Evolutionary conservation across 345 rosid species (phyloP).

Genomic region (Theobroma cacao): DNA sequence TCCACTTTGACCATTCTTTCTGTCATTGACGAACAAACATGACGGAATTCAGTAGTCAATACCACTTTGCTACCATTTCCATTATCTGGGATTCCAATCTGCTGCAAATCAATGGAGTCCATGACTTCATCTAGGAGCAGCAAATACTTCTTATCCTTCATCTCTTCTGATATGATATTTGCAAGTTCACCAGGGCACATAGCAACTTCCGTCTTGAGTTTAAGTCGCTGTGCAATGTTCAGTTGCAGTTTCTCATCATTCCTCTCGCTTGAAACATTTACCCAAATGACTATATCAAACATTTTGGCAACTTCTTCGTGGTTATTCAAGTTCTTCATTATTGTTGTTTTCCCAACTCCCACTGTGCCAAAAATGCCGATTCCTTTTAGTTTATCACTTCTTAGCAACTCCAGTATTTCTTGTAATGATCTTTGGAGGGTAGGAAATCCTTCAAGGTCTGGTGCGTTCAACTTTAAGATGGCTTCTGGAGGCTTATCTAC

Average conservation of each 20-base stretch:
- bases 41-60: constrained; percentile 2
- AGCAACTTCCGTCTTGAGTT: not conserved
- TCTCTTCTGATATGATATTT: not conserved
- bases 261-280: not conserved
- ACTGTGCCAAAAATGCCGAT: not conserved
- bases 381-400: not conserved
- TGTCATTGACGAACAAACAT: not conserved
- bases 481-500: constrained; percentile 6
- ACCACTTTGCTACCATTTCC: constrained; percentile 2
- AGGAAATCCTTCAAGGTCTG: not conserved
- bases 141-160: not conserved
- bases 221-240: not conserved
- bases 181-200: not conserved
- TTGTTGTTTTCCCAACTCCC: not conserved
- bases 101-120: not conserved
- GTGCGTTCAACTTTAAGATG: not conserved
- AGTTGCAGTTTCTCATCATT: not conserved
- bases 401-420: not conserved
- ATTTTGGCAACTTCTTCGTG: not conserved
- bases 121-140: constrained; percentile 14
- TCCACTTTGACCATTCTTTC: not conserved
- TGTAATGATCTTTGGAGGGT: not conserved
- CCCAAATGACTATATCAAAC: not conserved
- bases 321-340: not conserved
- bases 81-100: constrained; percentile 4